phyloP scores from a whole-genome alignment of 2,329 filamentous ascomycete genomes.

The Fusarium sp. region DNA sequence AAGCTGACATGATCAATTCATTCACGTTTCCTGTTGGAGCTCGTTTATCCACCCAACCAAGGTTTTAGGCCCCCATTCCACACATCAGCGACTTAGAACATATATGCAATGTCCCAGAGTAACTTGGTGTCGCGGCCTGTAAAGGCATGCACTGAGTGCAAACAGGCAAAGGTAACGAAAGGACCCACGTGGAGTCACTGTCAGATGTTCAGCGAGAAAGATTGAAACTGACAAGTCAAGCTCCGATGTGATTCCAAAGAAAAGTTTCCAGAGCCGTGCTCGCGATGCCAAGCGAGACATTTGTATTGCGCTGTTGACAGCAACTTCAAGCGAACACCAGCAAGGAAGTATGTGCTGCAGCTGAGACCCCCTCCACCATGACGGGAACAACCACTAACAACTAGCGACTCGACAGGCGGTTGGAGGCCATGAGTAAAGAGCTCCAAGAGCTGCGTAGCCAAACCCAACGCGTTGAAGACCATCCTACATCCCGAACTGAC shows the following conservation, averaged over 20 bases:
- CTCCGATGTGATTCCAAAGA: slow-evolving; percentile 43
- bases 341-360: slow-evolving; percentile 25
- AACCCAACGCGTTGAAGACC: slow-evolving; percentile 20
- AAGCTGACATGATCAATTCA: background rate
- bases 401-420: slow-evolving; percentile 4
- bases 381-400: too few relatives aligned
- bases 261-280: slow-evolving; percentile 39
- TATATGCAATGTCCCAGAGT: background rate
- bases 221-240: slow-evolving; percentile 9
- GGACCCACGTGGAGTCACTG: too few relatives aligned
- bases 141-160: slow-evolving; percentile 36
- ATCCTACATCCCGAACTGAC: background rate
- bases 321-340: slow-evolving; percentile 36
- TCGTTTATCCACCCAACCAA: background rate
- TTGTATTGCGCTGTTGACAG: slow-evolving; percentile 43
- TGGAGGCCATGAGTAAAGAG: slow-evolving; percentile 42
- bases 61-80: too few relatives aligned
- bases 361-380: rapidly evolving
- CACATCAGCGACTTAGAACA: too few relatives aligned
- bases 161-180: slow-evolving; percentile 29
- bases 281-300: slow-evolving; percentile 34
- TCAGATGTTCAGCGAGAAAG: too few relatives aligned
- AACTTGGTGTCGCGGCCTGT: slow-evolving; percentile 18
- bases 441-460: slow-evolving; percentile 40
- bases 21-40: background rate